Conservation (phyloP, 345 rosid species). For the Hibiscus mutabilis region DNA sequence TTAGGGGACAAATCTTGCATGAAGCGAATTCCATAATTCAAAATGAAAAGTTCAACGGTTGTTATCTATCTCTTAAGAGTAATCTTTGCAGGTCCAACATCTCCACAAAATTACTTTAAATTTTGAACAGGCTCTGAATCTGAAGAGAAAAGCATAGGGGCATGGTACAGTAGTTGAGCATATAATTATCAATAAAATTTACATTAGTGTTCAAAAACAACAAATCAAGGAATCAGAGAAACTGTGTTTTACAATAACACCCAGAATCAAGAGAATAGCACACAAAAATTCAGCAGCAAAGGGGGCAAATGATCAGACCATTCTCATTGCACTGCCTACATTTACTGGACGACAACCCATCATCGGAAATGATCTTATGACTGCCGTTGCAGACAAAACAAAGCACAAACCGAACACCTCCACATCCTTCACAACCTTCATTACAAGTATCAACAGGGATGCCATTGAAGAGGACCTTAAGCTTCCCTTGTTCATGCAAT, state of each 20-base stretch:
- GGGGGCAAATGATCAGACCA: constrained; percentile 60
- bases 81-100: no score
- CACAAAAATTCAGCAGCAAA: constrained; percentile 34
- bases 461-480: constrained; percentile 48
- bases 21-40: no score
- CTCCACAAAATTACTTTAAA: no score
- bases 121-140: no score
- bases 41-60: no score
- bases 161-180: not conserved
- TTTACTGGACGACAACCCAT: constrained; percentile 27
- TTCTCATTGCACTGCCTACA: constrained; percentile 81
- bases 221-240: not conserved
- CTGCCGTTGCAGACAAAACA: constrained; percentile 75
- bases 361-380: constrained; percentile 30
- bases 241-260: not conserved
- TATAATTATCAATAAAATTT: not conserved
- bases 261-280: not conserved
- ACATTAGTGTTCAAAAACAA: not conserved
- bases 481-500: constrained; percentile 72
- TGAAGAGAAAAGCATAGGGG: not conserved
- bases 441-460: constrained; percentile 32
- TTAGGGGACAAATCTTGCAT: no score
- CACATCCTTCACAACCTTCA: constrained; percentile 39
- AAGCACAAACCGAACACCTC: constrained; percentile 57
- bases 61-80: no score